Conservation (phyloP, 495 filamentous ascomycete genomes). For the Neurospora terricola region DNA sequence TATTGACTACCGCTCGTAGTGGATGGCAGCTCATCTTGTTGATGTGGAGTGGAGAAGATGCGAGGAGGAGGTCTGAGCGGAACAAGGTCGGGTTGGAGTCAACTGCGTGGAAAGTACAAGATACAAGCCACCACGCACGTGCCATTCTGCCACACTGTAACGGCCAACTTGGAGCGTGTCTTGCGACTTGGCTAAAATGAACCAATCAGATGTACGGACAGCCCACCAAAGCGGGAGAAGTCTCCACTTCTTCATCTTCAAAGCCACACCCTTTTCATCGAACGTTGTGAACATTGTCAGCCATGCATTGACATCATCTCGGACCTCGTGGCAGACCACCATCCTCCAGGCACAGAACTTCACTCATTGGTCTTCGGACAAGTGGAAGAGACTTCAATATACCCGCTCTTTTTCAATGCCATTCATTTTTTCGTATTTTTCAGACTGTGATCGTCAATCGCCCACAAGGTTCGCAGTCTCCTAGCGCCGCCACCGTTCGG, state of each 20-base stretch:
- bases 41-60: slow-evolving; percentile 9
- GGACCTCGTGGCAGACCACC: neutral
- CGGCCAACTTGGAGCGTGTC: neutral
- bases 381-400: neutral
- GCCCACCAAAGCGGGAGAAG: neutral
- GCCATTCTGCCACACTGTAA: neutral
- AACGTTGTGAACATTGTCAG: neutral
- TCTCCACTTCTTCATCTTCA: neutral
- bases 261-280: neutral
- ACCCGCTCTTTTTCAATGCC: neutral
- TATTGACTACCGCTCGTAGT: slow-evolving; percentile 2
- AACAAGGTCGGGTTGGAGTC: neutral
- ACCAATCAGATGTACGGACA: neutral
- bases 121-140: neutral
- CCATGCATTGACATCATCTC: neutral
- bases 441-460: neutral
- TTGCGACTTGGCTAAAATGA: neutral
- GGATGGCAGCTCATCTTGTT: slow-evolving; percentile 10
- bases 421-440: neutral
- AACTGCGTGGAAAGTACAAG: neutral
- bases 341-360: neutral
- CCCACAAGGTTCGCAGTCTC: neutral
- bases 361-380: neutral
- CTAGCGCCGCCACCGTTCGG: neutral
- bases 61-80: neutral